These are phyloP conservation scores for Tothia fuscella DNA, from an alignment of 2,329 filamentous ascomycete species.

Conservation along the genomic window DNA sequence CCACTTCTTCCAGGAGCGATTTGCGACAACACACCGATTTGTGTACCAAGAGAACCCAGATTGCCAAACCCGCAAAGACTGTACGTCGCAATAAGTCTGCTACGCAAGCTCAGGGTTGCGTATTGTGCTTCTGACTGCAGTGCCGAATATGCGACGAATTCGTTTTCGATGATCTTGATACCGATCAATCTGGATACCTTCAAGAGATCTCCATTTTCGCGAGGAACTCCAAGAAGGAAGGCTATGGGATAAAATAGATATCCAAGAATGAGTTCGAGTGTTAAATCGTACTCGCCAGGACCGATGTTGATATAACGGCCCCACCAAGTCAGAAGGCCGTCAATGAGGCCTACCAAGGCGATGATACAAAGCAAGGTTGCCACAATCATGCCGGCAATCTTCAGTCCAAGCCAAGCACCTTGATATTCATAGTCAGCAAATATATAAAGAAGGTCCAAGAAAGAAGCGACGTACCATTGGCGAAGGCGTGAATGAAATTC, in stretches of 20 bases:
- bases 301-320: slow-evolving; percentile 65
- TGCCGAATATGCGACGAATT: slow-evolving; percentile 59
- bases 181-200: slow-evolving; percentile 70
- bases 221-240: slow-evolving; percentile 69
- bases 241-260: slow-evolving; percentile 68
- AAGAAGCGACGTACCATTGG: slow-evolving; percentile 45
- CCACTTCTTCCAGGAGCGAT: slow-evolving; percentile 62
- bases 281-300: slow-evolving; percentile 48
- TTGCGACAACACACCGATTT: slow-evolving; percentile 78
- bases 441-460: neutral
- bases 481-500: slow-evolving; percentile 75
- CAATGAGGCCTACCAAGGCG: slow-evolving; percentile 59
- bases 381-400: slow-evolving; percentile 74
- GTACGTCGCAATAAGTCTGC: slow-evolving; percentile 73
- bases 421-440: neutral
- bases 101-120: slow-evolving; percentile 51
- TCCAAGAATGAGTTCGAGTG: slow-evolving; percentile 62
- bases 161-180: slow-evolving; percentile 76
- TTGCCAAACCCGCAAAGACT: slow-evolving; percentile 68
- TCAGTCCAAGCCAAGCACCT: slow-evolving; percentile 65
- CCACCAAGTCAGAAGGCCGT: slow-evolving; percentile 75
- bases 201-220: slow-evolving; percentile 46
- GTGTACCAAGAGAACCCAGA: slow-evolving; percentile 75
- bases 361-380: slow-evolving; percentile 75
- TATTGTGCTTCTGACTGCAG: slow-evolving; percentile 43